Evolutionary conservation across 2,329 filamentous ascomycete genomes (phyloP), one percentile per base, ranked within the genome.

Genomic region (Aspergillus fijiensis): DNA sequence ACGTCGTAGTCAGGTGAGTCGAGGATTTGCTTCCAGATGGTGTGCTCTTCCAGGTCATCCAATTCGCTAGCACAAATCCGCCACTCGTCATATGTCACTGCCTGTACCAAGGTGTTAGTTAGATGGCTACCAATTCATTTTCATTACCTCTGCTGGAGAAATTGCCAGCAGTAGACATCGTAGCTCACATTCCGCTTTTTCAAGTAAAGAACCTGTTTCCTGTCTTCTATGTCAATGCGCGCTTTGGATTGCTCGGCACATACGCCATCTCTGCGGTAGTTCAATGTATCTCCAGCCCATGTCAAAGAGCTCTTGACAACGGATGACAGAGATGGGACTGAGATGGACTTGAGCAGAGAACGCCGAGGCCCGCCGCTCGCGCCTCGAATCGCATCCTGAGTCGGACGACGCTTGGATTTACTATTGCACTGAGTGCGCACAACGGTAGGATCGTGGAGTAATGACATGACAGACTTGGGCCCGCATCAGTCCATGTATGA

Each of bases 41-140:
- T 87, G 70, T 94, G 92, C 50, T 88, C 88, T 72, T 96, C 91
- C 14, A 96, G 79, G 10, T 82, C 74, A 71, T 97, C 93, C 49
- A 97, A 84, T 70, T 93, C 88, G 49, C 82, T 82, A 2, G 93
- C 93, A 10, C 90, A 89, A 16, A 80, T 79, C 66, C 88, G 84
- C 92, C 93, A 97, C 71, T 92, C 86, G 53, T 83, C 78, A 66
- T 87, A 84, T 1, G 85, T 85, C 60, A 85, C 83, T 62, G 91
- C 90, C 87, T 91, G 66, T 3, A 19, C 39, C 5, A 33, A 39
- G 19, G 9, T 16, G 39, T 58, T 49, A 35, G 51, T 51, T 42
- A 54, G 47, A 52, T 60, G 27, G 27, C 9, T 29, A 9, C 7
- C 2, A 9, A 9, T 29, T 29, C 27, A 7, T 29, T 9, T 9